Percentiles rank a stretch among this genome's conserved stretches.
These are phyloP conservation scores for Albatrellus sp. DNA, from an alignment of 1,284 basidiomycete genomes.

Conservation along the genomic window DNA sequence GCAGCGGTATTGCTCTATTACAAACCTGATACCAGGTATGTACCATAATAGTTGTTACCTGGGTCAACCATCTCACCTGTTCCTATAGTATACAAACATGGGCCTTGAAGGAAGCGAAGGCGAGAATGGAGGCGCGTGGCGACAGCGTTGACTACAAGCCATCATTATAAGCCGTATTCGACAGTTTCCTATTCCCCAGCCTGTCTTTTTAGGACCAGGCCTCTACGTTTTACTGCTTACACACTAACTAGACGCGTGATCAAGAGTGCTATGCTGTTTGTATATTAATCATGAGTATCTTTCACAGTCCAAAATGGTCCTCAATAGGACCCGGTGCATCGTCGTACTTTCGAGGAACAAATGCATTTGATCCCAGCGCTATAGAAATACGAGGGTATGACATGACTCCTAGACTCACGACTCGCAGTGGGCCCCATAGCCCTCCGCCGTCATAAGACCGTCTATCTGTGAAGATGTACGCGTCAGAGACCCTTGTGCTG, in stretches of 20 bases:
- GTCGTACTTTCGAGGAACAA: constrained; percentile 3
- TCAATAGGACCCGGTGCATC: too few species aligned
- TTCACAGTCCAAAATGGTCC: too few species aligned
- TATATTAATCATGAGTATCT: too few species aligned
- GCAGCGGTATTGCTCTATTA: constrained; percentile 75
- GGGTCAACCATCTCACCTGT: too few species aligned
- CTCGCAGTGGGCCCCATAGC: constrained; percentile 70
- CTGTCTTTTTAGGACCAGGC: not conserved
- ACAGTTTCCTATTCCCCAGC: not conserved
- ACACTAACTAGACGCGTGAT: too few species aligned
- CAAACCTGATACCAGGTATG: constrained; percentile 92
- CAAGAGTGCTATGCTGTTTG: too few species aligned
- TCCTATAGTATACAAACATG: constrained; percentile 69
- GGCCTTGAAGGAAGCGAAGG: constrained; percentile 82
- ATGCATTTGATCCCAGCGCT: not conserved
- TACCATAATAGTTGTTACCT: constrained; percentile 5
- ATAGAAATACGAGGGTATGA: not conserved
- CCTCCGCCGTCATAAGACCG: constrained; percentile 61
- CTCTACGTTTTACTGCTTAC: too few species aligned
- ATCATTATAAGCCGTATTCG: constrained; percentile 11
- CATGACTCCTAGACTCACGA: constrained; percentile 12
- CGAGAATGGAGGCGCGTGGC: constrained; percentile 79
- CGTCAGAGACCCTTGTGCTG: not conserved
- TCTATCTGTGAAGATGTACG: constrained; percentile 41
- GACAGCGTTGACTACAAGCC: constrained; percentile 75